A percentile compares a stretch with the other conserved stretches of the same genome.
Evolutionary conservation across 1,139 yeast species (phyloP).

Genomic region (Groenewaldozyma auringiensis): DNA sequence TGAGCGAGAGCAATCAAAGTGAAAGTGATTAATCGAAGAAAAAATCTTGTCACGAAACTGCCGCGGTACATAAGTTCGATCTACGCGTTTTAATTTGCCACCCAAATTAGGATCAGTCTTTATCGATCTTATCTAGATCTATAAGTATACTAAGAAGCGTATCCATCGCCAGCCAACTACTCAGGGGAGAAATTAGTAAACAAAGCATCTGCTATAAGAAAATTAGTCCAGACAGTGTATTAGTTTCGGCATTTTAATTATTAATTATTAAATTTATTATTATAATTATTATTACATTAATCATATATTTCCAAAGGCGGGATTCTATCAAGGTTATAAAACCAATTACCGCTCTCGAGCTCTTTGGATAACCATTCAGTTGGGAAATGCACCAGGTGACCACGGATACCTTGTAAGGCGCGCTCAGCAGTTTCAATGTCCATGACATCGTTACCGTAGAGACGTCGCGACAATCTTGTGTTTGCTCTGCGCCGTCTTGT

Average conservation of each 20-base stretch:
- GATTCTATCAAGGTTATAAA: constrained; percentile 82
- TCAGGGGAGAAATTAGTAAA: no score
- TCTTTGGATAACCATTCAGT: constrained; percentile 85
- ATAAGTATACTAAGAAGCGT: no score
- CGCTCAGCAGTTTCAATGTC: constrained; percentile 73
- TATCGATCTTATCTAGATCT: no score
- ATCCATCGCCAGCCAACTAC: no score
- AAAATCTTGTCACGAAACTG: not conserved
- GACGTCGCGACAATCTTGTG: constrained; percentile 9
- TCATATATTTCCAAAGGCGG: constrained; percentile 96
- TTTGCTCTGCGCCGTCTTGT: constrained; percentile 12
- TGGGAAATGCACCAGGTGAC: constrained; percentile 85
- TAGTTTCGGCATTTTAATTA: not conserved
- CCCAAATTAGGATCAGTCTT: no score
- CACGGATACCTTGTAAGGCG: constrained; percentile 67
- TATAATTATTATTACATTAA: constrained; percentile 26
- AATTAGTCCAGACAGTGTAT: no score
- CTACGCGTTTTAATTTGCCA: not conserved
- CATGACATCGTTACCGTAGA: constrained; percentile 43
- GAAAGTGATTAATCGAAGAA: not conserved
- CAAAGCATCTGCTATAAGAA: no score
- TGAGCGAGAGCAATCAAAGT: not conserved
- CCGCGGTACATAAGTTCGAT: no score
- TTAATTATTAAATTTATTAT: not conserved
- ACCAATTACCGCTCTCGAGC: constrained; percentile 88